Evolutionary conservation across 306 rosid genomes (phyloP), one percentile per base, ranked within the genome.

Genomic region (Dalbergia cochinchinensis): DNA sequence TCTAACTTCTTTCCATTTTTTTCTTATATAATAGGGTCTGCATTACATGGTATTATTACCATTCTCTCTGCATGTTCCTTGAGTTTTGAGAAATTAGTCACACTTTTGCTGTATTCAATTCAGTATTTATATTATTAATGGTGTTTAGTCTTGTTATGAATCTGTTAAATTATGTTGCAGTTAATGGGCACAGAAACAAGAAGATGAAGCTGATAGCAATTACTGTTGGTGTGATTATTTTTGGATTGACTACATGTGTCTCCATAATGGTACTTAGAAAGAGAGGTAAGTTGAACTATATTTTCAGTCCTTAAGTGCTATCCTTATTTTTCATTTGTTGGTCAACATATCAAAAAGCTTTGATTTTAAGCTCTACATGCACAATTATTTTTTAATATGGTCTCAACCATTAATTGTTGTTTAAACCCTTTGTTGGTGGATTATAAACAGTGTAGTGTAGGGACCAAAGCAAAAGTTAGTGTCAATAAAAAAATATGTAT

Each of bases 241-340:
- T 60, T 35, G 78, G 55, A 71, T 50, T 61, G 20, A 60, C 48
- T 9, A 47, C 41, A 61, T 71, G 63, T 47, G 77, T 20, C 67
- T 19, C 33, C 77, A 61, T 48, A 15, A 63, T 39, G 33, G 63
- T 39, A 63, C 22, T 39, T 12, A 39, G 34, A 63, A 80, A 26
- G 39, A 7, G 35, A 67, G 71, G 85, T 81, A 42, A 81, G 51
- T 39, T 22, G 6, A 35, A 35, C 26, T 35, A 35, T 35, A 35
- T 4, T 35, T 35, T 35, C 3, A 35, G 39, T 35, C 39, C 39
- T 5, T 35, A 35, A 22, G 26, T 22, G 26, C 1, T 22, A 22
- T 22, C 26, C 26, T 22, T 22, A 22, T 22, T 22, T 22, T 22
- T 22, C 26, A 22, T 22, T 22, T 22, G 26, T 22, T 22, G 26